These are phyloP conservation scores for Chimonanthus praecox DNA, from an alignment of 164 flowering plant genomes.

Conservation along the genomic window DNA sequence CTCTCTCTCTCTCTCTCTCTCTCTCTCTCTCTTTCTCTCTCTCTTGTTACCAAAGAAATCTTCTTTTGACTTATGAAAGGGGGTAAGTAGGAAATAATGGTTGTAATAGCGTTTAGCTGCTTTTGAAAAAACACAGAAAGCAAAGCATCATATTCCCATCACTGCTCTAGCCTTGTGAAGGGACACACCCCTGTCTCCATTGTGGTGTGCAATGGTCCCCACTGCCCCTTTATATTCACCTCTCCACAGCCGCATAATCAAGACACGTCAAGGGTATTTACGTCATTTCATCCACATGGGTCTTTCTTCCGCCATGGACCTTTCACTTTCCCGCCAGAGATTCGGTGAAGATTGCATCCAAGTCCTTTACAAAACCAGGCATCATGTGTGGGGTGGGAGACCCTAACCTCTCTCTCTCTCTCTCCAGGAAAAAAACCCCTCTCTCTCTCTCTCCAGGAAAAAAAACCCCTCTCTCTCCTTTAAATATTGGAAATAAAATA, in stretches of 20 bases:
- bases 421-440: neutral
- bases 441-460: neutral
- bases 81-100: constrained; percentile 14
- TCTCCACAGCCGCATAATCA: neutral
- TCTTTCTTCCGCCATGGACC: neutral
- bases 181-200: constrained; percentile 29
- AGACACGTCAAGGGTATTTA: constrained; percentile 13
- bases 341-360: neutral
- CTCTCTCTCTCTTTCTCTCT: constrained; percentile 25
- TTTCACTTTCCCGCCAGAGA: neutral
- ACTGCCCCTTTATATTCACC: constrained; percentile 1
- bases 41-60: constrained; percentile 31
- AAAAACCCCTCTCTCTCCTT: neutral
- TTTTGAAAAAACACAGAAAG: constrained; percentile 25
- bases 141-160: constrained; percentile 42
- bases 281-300: neutral
- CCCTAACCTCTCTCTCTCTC: no score
- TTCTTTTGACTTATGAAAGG: constrained; percentile 43
- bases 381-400: neutral
- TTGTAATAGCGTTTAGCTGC: neutral
- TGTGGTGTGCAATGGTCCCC: constrained; percentile 42
- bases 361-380: neutral
- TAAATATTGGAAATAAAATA: no score
- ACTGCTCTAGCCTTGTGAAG: constrained; percentile 21
- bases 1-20: constrained; percentile 32